A percentile compares a stretch with the other conserved stretches of the same genome.
phyloP scores from a whole-genome alignment of 768 basidiomycete genomes.

The Hydnomerulius pinastri region DNA sequence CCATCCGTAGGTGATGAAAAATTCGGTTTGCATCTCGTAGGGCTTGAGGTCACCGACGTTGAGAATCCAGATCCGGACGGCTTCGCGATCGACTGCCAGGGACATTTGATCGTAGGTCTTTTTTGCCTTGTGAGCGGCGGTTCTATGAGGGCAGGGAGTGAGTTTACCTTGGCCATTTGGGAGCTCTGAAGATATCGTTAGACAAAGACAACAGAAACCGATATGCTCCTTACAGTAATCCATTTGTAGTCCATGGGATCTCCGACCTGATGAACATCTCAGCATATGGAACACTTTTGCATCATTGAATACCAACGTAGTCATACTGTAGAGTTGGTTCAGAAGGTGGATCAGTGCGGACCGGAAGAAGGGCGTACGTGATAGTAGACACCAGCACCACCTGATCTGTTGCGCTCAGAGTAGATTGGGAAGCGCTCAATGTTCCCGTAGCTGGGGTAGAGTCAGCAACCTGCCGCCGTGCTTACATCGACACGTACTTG shows the following conservation, averaged over 20 bases:
- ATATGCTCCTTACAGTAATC: too few species aligned
- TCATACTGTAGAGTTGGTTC: too few species aligned
- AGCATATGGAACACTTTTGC: too few species aligned
- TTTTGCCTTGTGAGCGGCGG: background rate
- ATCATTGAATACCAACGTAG: too few species aligned
- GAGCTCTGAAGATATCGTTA: background rate
- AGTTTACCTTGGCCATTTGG: conserved; percentile 1
- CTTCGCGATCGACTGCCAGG: too few species aligned
- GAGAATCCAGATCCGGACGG: background rate
- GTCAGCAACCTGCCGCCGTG: background rate
- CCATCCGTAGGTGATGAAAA: conserved; percentile 55
- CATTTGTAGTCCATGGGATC: conserved; percentile 1
- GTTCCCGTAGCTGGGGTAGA: background rate
- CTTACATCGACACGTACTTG: background rate
- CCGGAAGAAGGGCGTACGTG: background rate
- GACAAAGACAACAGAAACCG: too few species aligned
- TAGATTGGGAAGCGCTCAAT: conserved; percentile 1
- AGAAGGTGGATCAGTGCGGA: too few species aligned
- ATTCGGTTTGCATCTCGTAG: too few species aligned
- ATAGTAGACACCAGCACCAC: conserved; percentile 5
- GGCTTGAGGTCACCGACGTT: background rate
- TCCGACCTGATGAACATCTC: background rate
- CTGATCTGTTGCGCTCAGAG: background rate
- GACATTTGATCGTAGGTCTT: conserved; percentile 2
- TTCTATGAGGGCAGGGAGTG: background rate